phyloP scores from a whole-genome alignment of 2,329 filamentous ascomycete species.

The Epichloe scottii region DNA sequence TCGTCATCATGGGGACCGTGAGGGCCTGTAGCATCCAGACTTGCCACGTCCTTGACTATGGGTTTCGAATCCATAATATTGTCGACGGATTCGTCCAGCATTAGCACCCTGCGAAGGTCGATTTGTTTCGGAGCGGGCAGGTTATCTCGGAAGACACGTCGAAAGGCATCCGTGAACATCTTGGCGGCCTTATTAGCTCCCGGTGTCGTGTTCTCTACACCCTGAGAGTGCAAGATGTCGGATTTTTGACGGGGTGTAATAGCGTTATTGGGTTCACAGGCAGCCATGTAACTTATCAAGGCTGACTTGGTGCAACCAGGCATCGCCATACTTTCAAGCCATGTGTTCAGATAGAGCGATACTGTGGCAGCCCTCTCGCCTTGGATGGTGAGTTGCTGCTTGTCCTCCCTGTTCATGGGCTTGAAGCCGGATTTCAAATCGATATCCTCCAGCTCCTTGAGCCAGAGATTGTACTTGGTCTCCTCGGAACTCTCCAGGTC shows the following conservation, averaged over 20 bases:
- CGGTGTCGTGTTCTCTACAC: slow-evolving; percentile 25
- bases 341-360: slow-evolving; percentile 40
- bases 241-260: slow-evolving; percentile 44
- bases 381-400: slow-evolving; percentile 34
- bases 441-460: slow-evolving; percentile 44
- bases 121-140: slow-evolving; percentile 26
- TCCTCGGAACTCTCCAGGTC: slow-evolving; percentile 46
- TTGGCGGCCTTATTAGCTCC: slow-evolving; percentile 30
- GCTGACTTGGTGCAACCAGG: slow-evolving; percentile 39
- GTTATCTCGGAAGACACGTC: slow-evolving; percentile 35
- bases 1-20: slow-evolving; percentile 23
- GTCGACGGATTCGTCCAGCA: slow-evolving; percentile 41
- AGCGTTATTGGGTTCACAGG: slow-evolving; percentile 31
- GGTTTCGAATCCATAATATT: slow-evolving; percentile 41
- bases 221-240: slow-evolving; percentile 36
- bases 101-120: slow-evolving; percentile 37
- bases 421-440: slow-evolving; percentile 46
- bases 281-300: slow-evolving; percentile 41
- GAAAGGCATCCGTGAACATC: slow-evolving; percentile 45
- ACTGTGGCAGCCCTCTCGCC: slow-evolving; percentile 40
- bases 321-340: slow-evolving; percentile 37
- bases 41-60: slow-evolving; percentile 32
- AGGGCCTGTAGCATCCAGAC: slow-evolving; percentile 21
- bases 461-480: slow-evolving; percentile 41
- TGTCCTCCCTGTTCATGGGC: slow-evolving; percentile 38